Evolutionary conservation across 495 filamentous ascomycete species (phyloP).

Genomic region (Lasiosphaeria ovina): DNA sequence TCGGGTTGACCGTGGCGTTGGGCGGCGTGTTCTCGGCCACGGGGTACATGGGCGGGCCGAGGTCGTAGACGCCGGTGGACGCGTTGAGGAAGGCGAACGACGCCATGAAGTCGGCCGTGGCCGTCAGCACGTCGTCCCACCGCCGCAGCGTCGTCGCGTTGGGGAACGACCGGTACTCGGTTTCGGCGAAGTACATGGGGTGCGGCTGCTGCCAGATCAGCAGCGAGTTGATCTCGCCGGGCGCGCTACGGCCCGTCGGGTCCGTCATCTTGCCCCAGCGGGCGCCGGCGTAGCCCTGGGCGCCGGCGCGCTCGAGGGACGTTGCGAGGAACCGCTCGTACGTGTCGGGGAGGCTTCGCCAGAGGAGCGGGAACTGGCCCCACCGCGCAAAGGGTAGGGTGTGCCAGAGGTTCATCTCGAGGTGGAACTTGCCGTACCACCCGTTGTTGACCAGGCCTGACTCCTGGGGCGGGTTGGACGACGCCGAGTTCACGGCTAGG

Average conservation of each 20-base stretch:
- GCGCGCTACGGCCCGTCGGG: slow-evolving; percentile 52
- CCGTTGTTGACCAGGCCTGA: slow-evolving; percentile 54
- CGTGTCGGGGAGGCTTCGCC: slow-evolving; percentile 43
- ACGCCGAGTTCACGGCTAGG: slow-evolving; percentile 47
- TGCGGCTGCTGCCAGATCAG: slow-evolving; percentile 58
- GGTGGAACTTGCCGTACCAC: slow-evolving; percentile 54
- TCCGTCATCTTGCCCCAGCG: slow-evolving; percentile 61
- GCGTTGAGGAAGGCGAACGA: slow-evolving; percentile 48
- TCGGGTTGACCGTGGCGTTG: slow-evolving; percentile 49
- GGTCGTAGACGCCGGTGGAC: slow-evolving; percentile 44
- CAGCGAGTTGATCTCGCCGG: slow-evolving; percentile 55
- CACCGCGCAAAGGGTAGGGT: slow-evolving; percentile 52
- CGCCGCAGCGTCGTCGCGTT: slow-evolving; percentile 36
- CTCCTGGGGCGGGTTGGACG: slow-evolving; percentile 37
- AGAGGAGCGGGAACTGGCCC: slow-evolving; percentile 46
- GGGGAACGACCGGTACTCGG: slow-evolving; percentile 45
- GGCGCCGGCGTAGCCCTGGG: slow-evolving; percentile 53
- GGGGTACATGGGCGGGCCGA: slow-evolving; percentile 54
- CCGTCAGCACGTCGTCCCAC: slow-evolving; percentile 46
- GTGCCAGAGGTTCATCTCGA: slow-evolving; percentile 59
- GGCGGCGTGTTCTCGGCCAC: slow-evolving; percentile 52
- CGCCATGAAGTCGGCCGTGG: slow-evolving; percentile 53
- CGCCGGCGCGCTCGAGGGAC: slow-evolving; percentile 42
- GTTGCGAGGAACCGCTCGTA: slow-evolving; percentile 50
- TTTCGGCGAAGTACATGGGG: slow-evolving; percentile 53